Conservation (phyloP, 306 rosid species). For the Quercus alba region DNA sequence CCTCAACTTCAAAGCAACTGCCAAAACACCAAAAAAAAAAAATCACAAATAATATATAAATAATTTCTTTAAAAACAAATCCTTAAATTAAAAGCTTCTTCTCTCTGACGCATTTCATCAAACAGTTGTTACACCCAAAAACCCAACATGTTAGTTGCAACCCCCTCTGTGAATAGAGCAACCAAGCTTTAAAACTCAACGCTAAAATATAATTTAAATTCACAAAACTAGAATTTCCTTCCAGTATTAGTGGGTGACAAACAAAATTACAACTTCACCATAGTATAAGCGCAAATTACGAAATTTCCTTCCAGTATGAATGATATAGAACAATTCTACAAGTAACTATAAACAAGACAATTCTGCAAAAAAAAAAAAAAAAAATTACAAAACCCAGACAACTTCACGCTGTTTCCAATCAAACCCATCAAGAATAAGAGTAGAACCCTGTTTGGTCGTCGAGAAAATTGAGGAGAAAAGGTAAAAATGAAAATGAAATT, state of each 20-base stretch:
- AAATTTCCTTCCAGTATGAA: neutral
- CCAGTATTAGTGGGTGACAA: neutral
- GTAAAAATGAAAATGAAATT: neutral
- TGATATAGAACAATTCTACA: neutral
- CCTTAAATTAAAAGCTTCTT: neutral
- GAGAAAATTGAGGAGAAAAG: neutral
- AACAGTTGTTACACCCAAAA: slow-evolving; percentile 24
- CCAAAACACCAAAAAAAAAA: neutral
- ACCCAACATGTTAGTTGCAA: neutral
- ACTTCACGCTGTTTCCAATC: neutral
- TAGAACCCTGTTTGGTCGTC: neutral
- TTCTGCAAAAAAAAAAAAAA: neutral
- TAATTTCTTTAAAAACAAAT: neutral
- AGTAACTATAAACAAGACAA: neutral
- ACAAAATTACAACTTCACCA: neutral
- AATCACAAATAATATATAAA: neutral
- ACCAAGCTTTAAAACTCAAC: neutral
- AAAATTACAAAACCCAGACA: neutral
- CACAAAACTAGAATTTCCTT: neutral
- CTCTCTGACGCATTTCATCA: slow-evolving; percentile 41
- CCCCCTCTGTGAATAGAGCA: neutral
- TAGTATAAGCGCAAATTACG: neutral
- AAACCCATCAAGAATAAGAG: neutral
- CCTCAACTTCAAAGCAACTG: slow-evolving; percentile 18
- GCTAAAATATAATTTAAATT: neutral